phyloP scores from a whole-genome alignment of 164 flowering plant species.

The Chimonanthus salicifolius region DNA sequence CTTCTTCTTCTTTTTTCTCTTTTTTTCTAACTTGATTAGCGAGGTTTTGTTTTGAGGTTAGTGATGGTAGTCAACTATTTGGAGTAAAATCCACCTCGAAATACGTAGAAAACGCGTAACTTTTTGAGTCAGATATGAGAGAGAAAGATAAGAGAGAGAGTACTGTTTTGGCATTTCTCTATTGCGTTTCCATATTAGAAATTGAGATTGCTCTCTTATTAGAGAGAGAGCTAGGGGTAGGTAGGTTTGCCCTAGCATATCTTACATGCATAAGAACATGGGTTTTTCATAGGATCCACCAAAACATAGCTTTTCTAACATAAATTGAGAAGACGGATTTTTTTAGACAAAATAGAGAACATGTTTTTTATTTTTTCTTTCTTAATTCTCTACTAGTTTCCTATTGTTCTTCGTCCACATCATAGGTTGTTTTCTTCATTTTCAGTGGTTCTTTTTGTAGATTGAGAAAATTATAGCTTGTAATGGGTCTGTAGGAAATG shows the following conservation, averaged over 20 bases:
- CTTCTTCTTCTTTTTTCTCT: not conserved
- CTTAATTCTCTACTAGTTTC: not conserved
- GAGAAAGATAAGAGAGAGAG: not conserved
- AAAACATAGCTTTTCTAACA: not conserved
- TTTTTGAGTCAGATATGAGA: slow-evolving; percentile 4
- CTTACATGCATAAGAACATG: not conserved
- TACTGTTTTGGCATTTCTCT: not conserved
- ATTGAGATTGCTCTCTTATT: not conserved
- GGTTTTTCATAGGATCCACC: not conserved
- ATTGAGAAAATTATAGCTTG: slow-evolving; percentile 26
- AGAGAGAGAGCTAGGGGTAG: not conserved
- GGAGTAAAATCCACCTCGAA: slow-evolving; percentile 40
- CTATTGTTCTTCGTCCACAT: not conserved
- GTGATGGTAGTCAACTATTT: slow-evolving; percentile 5
- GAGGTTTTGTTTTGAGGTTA: not conserved
- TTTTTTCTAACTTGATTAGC: not conserved
- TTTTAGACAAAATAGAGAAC: no score
- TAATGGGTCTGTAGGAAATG: slow-evolving; percentile 44
- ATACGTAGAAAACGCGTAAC: slow-evolving; percentile 18
- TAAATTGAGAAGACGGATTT: not conserved
- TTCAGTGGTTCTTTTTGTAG: slow-evolving; percentile 17
- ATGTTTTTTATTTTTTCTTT: not conserved
- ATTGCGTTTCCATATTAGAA: not conserved
- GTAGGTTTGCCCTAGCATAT: not conserved
- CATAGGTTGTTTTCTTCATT: not conserved